Percentiles rank a stretch among this genome's conserved stretches.
phyloP scores from a whole-genome alignment of 495 filamentous ascomycete species.

The Pyrenula massariospora region DNA sequence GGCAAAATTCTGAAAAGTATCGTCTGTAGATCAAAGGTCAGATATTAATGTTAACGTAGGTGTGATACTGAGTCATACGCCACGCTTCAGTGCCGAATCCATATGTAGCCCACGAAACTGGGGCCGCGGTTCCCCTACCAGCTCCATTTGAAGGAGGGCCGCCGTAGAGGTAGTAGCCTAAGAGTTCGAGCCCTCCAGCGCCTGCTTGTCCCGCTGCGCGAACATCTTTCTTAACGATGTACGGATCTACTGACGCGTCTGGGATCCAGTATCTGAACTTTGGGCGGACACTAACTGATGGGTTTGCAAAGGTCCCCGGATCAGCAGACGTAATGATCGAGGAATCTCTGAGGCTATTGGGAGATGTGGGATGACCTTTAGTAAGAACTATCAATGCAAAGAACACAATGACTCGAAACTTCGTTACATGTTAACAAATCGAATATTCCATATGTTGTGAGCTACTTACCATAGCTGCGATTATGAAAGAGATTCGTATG shows the following conservation, averaged over 20 bases:
- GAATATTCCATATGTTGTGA: too few species aligned
- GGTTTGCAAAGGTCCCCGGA: constrained; percentile 10
- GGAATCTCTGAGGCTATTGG: too few species aligned
- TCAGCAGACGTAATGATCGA: too few species aligned
- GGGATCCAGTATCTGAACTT: constrained; percentile 27
- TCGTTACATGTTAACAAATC: too few species aligned
- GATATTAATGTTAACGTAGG: not conserved
- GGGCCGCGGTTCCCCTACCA: not conserved
- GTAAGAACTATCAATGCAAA: too few species aligned
- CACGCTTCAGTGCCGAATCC: constrained; percentile 22
- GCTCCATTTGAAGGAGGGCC: not conserved
- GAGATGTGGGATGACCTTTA: not conserved
- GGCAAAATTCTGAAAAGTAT: not conserved
- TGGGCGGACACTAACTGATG: constrained; percentile 16
- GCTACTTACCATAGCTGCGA: too few species aligned
- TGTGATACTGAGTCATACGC: not conserved
- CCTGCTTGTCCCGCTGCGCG: constrained; percentile 1
- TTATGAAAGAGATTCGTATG: too few species aligned
- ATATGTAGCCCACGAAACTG: constrained; percentile 25
- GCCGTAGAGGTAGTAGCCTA: constrained; percentile 20
- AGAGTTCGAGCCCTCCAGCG: constrained; percentile 16
- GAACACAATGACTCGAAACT: too few species aligned
- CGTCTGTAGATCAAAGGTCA: not conserved
- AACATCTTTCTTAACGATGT: constrained; percentile 10
- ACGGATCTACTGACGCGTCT: constrained; percentile 16